phyloP scores from a whole-genome alignment of 1,284 basidiomycete genomes.

The Coriolopsis trogii region DNA sequence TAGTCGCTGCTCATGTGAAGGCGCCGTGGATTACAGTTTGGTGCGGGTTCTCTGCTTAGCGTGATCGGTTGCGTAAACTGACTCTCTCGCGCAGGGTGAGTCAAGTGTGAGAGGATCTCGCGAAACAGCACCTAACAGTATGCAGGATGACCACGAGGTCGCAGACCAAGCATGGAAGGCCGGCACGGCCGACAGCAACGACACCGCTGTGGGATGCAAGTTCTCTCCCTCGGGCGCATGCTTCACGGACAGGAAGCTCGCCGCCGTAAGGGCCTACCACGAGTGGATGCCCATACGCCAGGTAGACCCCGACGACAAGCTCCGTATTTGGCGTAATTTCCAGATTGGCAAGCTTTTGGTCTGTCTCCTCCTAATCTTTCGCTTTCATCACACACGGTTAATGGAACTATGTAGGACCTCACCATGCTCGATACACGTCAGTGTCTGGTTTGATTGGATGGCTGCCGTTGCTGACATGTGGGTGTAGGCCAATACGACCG shows the following conservation, averaged over 20 bases:
- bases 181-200: constrained; percentile 65
- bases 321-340: constrained; percentile 72
- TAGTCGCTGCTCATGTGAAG: constrained; percentile 51
- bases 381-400: background rate
- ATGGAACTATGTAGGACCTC: constrained; percentile 39
- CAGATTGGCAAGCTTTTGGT: constrained; percentile 60
- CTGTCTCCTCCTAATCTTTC: background rate
- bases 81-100: constrained; percentile 12
- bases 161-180: constrained; percentile 69
- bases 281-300: constrained; percentile 75
- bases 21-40: constrained; percentile 65
- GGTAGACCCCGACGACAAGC: constrained; percentile 59
- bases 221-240: constrained; percentile 59
- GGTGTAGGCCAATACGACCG: constrained; percentile 59
- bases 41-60: constrained; percentile 33
- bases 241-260: constrained; percentile 66
- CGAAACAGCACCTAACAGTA: too few species aligned
- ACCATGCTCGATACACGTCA: constrained; percentile 66
- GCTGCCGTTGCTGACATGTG: too few species aligned
- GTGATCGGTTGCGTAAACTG: background rate
- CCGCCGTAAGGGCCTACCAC: constrained; percentile 66
- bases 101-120: too few species aligned
- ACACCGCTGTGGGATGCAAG: constrained; percentile 55
- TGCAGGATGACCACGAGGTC: constrained; percentile 62
- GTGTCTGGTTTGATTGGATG: too few species aligned